Base-by-base conservation (phyloP, 1,139 yeast genomes). In the Yamadazyma epiphylla region DNA sequence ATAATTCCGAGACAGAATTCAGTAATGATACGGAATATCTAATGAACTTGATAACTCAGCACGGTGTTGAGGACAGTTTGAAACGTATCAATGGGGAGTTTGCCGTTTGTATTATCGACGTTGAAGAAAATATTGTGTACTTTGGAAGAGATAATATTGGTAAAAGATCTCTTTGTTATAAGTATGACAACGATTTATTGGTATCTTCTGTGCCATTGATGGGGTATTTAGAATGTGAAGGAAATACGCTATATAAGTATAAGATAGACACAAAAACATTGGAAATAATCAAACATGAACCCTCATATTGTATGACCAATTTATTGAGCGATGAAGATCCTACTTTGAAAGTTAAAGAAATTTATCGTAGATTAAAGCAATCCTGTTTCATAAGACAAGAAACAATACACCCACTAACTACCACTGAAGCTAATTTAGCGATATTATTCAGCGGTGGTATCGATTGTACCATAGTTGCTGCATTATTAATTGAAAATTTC, bases 391-490 rank as follows among this genome's bases (percentile, higher is more conserved):
- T 63, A 9, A 63, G 96, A 28, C 69, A 80, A 11, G 51, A 57
- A 3, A 68, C 83, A 0, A 82, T 86, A 6, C 69, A 70, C 35
- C 89, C 91, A 1, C 35, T 74, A 4, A 69, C 64, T 37, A 39
- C 53, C 9, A 54, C 53, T 11, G 60, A 49, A 15, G 53, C 73
- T 3, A 46, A 41, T 21, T 51, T 84, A 15, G 87, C 86, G 0
- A 64, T 91, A 1, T 58, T 91, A 21, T 91, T 87, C 50, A 87
- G 96, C 24, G 98, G 99, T 1, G 99, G 98, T 0, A 63, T 91
- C 7, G 98, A 91, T 48, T 91, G 98, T 51, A 82, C 96, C 0
- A 59, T 91, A 1, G 48, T 91, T 10, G 88, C 94, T 13, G 60
- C 61, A 1, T 33, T 66, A 13, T 40, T 64, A n/a, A 54, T 64